These are phyloP conservation scores for Fremontodendron californicum DNA, from an alignment of 345 rosid species.

Conservation along the genomic window DNA sequence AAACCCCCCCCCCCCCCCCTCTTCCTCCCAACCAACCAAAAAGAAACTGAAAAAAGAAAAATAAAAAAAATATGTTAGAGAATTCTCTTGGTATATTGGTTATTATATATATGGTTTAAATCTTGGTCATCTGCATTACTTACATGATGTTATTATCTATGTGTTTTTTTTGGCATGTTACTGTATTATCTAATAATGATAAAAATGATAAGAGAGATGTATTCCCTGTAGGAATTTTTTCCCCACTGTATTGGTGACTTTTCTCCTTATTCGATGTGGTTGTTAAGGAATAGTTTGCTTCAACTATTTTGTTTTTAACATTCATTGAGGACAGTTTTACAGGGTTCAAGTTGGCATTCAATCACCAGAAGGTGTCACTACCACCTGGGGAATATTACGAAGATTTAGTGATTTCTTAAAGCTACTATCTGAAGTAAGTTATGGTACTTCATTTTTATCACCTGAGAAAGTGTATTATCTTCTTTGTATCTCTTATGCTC, in stretches of 20 bases:
- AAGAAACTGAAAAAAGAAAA: not conserved
- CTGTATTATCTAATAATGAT: not conserved
- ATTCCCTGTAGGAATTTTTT: not conserved
- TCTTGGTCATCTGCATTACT: not conserved
- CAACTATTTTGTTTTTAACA: slow-evolving; percentile 22
- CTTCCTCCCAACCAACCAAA: not conserved
- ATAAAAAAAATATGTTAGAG: not conserved
- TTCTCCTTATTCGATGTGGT: not conserved
- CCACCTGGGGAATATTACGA: slow-evolving; percentile 46
- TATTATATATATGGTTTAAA: not conserved
- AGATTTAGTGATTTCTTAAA: slow-evolving; percentile 88
- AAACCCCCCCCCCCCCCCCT: too few species aligned
- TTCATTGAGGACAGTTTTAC: slow-evolving; percentile 60
- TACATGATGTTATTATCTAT: not conserved
- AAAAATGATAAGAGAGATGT: not conserved
- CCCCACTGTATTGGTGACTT: not conserved
- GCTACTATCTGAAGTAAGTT: slow-evolving; percentile 69
- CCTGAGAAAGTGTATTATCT: not conserved
- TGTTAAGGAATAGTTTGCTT: not conserved
- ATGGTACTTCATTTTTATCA: slow-evolving; percentile 4
- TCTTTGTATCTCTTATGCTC: not conserved
- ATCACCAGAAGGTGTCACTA: slow-evolving; percentile 79
- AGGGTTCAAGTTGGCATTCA: slow-evolving; percentile 88
- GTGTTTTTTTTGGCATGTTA: not conserved
- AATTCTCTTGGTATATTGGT: not conserved